A percentile compares a stretch with the other conserved stretches of the same genome.
Evolutionary conservation across 768 basidiomycete species (phyloP).

Genomic region (Heimioporus sp.): DNA sequence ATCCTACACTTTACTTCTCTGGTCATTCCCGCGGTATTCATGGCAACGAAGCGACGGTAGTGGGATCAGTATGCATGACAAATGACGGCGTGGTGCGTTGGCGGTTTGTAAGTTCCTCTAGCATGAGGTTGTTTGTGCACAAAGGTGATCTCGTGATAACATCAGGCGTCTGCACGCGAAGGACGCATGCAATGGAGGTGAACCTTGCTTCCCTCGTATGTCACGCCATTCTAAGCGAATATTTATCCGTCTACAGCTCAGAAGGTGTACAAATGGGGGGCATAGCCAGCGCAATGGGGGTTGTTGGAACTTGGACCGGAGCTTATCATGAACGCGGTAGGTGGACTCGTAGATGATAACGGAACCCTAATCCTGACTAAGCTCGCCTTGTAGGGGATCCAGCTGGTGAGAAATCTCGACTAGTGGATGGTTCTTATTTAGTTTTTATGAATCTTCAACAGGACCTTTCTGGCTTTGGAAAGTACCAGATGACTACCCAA

Average conservation of each 20-base stretch:
- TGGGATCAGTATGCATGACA: constrained; percentile 51
- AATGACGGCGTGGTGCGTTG: constrained; percentile 47
- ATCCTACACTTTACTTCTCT: constrained; percentile 47
- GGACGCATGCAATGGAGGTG: constrained; percentile 60
- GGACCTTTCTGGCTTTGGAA: constrained; percentile 79
- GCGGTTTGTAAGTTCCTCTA: constrained; percentile 52
- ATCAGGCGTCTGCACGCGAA: constrained; percentile 54
- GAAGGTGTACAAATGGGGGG: constrained; percentile 67
- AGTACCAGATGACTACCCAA: constrained; percentile 39
- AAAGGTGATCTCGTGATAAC: constrained; percentile 7
- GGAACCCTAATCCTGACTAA: background rate
- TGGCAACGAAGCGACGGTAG: constrained; percentile 42
- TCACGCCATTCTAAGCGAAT: background rate
- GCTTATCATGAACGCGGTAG: constrained; percentile 55
- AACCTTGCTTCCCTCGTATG: constrained; percentile 10
- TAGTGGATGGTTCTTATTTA: too few relatives aligned
- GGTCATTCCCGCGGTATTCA: constrained; percentile 44
- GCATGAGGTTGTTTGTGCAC: background rate
- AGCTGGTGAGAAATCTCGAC: constrained; percentile 45
- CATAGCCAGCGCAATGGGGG: constrained; percentile 61
- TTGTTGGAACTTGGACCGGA: constrained; percentile 70
- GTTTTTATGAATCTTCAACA: constrained; percentile 20
- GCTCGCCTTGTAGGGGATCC: constrained; percentile 51
- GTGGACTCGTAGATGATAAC: background rate
- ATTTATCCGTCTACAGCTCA: constrained; percentile 40